A percentile compares a stretch with the other conserved stretches of the same genome.
Conservation (phyloP, 2,329 filamentous ascomycete species). For the Colletotrichum sp. region DNA sequence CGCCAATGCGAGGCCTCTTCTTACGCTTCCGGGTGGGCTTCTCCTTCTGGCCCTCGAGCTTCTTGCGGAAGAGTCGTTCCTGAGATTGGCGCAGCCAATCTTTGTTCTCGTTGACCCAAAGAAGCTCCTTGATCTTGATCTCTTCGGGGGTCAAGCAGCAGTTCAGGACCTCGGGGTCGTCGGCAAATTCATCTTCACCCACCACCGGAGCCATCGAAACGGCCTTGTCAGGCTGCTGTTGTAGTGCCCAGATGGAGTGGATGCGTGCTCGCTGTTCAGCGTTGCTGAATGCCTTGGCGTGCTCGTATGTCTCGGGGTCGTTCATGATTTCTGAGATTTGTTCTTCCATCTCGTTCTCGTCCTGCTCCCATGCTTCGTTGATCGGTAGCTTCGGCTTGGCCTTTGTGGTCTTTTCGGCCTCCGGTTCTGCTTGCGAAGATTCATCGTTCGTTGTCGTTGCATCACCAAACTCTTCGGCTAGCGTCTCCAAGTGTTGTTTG, state of each 20-base stretch:
- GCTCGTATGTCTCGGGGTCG: conserved; percentile 61
- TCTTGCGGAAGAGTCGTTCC: conserved; percentile 78
- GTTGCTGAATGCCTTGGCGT: conserved; percentile 62
- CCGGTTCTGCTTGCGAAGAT: background rate
- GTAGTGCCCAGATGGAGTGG: conserved; percentile 56
- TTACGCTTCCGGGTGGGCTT: conserved; percentile 63
- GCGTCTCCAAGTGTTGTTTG: conserved; percentile 10
- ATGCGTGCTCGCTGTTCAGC: conserved; percentile 61
- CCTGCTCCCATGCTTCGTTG: conserved; percentile 65
- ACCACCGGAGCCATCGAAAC: conserved; percentile 69
- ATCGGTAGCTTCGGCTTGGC: conserved; percentile 56
- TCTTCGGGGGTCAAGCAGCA: conserved; percentile 79
- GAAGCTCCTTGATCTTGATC: conserved; percentile 81
- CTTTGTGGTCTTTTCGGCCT: background rate
- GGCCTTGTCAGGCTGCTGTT: conserved; percentile 49
- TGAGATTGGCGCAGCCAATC: conserved; percentile 90
- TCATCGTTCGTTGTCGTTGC: background rate
- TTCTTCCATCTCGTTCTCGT: conserved; percentile 69
- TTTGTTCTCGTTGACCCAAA: conserved; percentile 95
- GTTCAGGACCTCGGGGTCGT: conserved; percentile 85
- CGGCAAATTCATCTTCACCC: conserved; percentile 81
- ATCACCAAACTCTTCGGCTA: conserved; percentile 22
- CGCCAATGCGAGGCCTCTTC: conserved; percentile 64
- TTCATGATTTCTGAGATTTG: conserved; percentile 75
- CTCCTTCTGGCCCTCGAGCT: conserved; percentile 62